Percentiles rank a stretch among this genome's conserved stretches.
Evolutionary conservation across 352 stramenopile species (phyloP).

Genomic region (Pythium dissimile): DNA sequence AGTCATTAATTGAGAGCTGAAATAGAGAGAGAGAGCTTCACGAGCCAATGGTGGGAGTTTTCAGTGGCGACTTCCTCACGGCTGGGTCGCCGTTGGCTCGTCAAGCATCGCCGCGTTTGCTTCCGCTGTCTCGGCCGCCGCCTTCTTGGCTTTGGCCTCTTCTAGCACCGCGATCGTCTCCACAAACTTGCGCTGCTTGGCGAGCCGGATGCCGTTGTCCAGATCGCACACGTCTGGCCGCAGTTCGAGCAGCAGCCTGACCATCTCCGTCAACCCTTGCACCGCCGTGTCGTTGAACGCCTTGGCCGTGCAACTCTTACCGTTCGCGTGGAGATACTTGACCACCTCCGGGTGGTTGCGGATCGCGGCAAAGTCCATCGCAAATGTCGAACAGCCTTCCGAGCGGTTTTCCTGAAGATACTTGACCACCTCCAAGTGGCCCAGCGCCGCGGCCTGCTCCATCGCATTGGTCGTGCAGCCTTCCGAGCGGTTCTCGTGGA

Average conservation of each 20-base stretch:
- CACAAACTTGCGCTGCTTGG: conserved; percentile 36
- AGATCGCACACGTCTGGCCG: conserved; percentile 31
- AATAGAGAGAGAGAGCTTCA: no score
- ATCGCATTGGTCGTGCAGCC: conserved; percentile 30
- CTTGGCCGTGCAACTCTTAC: conserved; percentile 45
- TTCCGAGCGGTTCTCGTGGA: conserved; percentile 32
- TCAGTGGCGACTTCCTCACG: no score
- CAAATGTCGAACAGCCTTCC: conserved; percentile 43
- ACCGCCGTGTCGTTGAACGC: conserved; percentile 47
- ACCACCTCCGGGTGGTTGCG: conserved; percentile 42
- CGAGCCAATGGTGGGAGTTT: no score
- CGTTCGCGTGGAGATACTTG: conserved; percentile 48
- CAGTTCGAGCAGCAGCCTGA: conserved; percentile 40
- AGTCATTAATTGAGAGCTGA: no score
- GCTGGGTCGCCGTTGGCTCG: no score
- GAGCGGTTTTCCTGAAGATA: conserved; percentile 31
- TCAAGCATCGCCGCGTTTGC: background rate
- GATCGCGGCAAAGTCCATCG: conserved; percentile 53
- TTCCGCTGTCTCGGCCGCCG: background rate
- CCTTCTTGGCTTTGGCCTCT: conserved; percentile 9
- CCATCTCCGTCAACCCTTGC: conserved; percentile 35
- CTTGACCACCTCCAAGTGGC: conserved; percentile 27
- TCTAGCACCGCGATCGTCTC: conserved; percentile 24
- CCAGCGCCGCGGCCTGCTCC: conserved; percentile 28
- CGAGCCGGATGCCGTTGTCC: conserved; percentile 38